These are phyloP conservation scores for Aspergillus pseudotamarii DNA, from an alignment of 2,329 filamentous ascomycete genomes.

Conservation along the genomic window DNA sequence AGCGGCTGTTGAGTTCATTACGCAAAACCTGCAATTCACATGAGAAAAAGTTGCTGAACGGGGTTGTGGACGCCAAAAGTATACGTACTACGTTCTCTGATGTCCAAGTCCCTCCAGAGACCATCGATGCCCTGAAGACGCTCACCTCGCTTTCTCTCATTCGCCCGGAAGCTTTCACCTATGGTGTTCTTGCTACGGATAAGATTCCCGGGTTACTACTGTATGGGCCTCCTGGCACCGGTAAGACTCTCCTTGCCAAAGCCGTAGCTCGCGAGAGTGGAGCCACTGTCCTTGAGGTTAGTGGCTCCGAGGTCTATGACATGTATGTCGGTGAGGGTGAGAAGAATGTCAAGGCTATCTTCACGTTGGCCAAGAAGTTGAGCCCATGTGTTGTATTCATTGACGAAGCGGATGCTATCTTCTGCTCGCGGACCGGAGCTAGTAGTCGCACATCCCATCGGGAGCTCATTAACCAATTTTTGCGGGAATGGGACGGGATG, in stretches of 20 bases:
- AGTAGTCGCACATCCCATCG: constrained; percentile 72
- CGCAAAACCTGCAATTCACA: constrained; percentile 69
- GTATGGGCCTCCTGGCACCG: constrained; percentile 78
- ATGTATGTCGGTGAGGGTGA: constrained; percentile 97
- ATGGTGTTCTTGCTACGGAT: constrained; percentile 88
- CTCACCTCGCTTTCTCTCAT: constrained; percentile 84
- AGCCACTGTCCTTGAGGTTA: constrained; percentile 78
- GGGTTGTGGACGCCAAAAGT: constrained; percentile 78
- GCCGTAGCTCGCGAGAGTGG: constrained; percentile 66
- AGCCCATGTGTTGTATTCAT: constrained; percentile 94
- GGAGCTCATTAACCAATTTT: constrained; percentile 94
- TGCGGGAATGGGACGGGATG: constrained; percentile 96
- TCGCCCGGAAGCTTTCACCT: constrained; percentile 91
- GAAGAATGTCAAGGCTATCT: constrained; percentile 92
- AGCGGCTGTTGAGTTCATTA: constrained; percentile 51
- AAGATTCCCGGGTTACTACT: constrained; percentile 86
- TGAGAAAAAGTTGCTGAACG: constrained; percentile 79
- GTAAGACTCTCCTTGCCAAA: constrained; percentile 65
- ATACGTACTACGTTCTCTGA: constrained; percentile 87
- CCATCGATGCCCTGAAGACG: constrained; percentile 83
- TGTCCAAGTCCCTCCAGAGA: constrained; percentile 79
- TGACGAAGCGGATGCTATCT: constrained; percentile 92
- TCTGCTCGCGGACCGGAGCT: constrained; percentile 70
- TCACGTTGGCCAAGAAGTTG: constrained; percentile 86
- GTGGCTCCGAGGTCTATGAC: constrained; percentile 88